These are phyloP conservation scores for Pythium sukuiense DNA, from an alignment of 352 stramenopile species.

Conservation along the genomic window DNA sequence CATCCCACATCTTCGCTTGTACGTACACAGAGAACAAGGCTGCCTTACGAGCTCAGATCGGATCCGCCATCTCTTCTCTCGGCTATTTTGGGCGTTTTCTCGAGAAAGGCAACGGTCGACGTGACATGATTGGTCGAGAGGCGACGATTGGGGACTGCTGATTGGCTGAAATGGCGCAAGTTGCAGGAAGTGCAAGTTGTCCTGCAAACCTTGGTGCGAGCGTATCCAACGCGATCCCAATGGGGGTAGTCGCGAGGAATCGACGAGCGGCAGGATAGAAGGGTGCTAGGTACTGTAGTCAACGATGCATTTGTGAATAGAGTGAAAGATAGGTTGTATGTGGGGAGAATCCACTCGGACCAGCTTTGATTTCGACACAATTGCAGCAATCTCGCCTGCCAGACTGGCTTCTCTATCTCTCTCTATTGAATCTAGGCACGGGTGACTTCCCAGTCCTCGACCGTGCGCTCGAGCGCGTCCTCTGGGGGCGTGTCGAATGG, in stretches of 20 bases:
- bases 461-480: conserved; percentile 78
- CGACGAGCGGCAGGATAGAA: too few species aligned
- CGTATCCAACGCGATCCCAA: not conserved
- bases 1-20: not conserved
- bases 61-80: not conserved
- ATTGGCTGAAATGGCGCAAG: not conserved
- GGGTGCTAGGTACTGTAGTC: too few species aligned
- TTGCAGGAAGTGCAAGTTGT: too few species aligned
- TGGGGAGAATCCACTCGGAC: not conserved
- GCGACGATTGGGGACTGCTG: not conserved
- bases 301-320: not conserved
- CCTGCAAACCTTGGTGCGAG: not conserved
- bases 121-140: not conserved
- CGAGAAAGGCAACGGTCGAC: conserved; percentile 1
- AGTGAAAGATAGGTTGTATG: not conserved
- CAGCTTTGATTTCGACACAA: conserved; percentile 2
- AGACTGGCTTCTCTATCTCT: not conserved
- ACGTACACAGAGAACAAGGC: not conserved
- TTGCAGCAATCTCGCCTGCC: not conserved
- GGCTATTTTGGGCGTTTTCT: not conserved
- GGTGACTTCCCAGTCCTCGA: conserved; percentile 75
- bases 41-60: conserved; percentile 8
- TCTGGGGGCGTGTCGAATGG: conserved; percentile 79
- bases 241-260: too few species aligned
- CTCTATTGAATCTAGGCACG: conserved; percentile 46